These are phyloP conservation scores for Talaromyces borbonicus DNA, from an alignment of 495 filamentous ascomycete genomes.

Conservation along the genomic window DNA sequence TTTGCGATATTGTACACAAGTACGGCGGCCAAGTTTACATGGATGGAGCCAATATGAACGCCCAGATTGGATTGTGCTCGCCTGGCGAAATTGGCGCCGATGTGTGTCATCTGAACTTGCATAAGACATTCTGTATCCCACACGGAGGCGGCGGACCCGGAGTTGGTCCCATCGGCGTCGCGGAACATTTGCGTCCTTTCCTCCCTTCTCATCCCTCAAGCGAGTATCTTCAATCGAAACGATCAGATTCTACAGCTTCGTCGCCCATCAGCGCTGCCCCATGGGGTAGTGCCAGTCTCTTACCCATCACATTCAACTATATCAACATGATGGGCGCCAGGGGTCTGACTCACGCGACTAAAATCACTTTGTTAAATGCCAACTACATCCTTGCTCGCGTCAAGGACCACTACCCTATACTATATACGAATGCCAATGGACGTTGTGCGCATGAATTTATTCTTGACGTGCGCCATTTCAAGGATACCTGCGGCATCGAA, in stretches of 20 bases:
- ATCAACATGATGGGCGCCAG: constrained; percentile 92
- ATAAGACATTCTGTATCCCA: constrained; percentile 99
- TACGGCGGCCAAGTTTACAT: constrained; percentile 96
- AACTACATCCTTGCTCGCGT: constrained; percentile 95
- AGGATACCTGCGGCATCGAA: constrained; percentile 76
- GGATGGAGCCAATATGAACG: constrained; percentile 99
- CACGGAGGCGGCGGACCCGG: constrained; percentile 95
- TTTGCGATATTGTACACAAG: constrained; percentile 74
- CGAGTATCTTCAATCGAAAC: constrained; percentile 50
- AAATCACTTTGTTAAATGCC: constrained; percentile 89
- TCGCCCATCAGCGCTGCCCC: constrained; percentile 77
- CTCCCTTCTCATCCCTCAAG: constrained; percentile 64
- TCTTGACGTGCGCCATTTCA: constrained; percentile 79
- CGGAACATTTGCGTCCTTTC: constrained; percentile 65
- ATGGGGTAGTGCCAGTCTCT: constrained; percentile 86
- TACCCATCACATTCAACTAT: constrained; percentile 96
- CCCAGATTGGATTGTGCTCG: constrained; percentile 93
- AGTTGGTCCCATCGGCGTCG: constrained; percentile 92
- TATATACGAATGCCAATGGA: constrained; percentile 82
- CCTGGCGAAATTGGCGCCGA: constrained; percentile 96
- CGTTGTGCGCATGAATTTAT: constrained; percentile 99
- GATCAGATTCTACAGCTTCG: constrained; percentile 37
- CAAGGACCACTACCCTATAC: constrained; percentile 78
- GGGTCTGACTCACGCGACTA: constrained; percentile 88
- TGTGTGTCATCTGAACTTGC: constrained; percentile 94